Conservation (phyloP, 2,329 filamentous ascomycete genomes). For the Metarhizium anisopliae region DNA sequence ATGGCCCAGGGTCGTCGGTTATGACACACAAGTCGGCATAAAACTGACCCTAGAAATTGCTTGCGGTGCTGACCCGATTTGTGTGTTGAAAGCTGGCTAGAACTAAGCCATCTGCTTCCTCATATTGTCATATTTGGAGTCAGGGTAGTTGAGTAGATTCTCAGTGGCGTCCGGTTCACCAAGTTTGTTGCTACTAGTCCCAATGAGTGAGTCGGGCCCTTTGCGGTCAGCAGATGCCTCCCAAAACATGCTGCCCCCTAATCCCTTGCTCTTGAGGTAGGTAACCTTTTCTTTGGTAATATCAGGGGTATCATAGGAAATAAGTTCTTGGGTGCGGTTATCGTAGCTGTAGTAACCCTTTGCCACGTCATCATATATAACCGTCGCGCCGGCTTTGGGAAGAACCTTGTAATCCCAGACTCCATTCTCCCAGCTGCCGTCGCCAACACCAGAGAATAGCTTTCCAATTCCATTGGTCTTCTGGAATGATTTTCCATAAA, state of each 20-base stretch:
- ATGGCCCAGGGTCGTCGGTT: too few species aligned
- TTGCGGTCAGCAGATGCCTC: conserved; percentile 62
- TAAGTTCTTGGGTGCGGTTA: conserved; percentile 45
- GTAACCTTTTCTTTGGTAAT: conserved; percentile 53
- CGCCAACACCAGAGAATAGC: conserved; percentile 53
- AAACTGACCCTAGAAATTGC: too few species aligned
- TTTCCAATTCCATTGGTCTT: conserved; percentile 55
- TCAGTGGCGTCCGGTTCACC: conserved; percentile 32
- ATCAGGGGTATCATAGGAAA: conserved; percentile 61
- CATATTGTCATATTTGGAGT: conserved; percentile 48
- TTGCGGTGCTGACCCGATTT: too few species aligned
- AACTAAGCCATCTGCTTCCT: conserved; percentile 17
- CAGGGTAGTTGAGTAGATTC: conserved; percentile 44
- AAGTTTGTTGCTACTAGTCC: conserved; percentile 32
- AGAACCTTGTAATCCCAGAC: conserved; percentile 77
- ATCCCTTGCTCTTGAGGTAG: conserved; percentile 52
- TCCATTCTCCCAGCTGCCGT: conserved; percentile 63
- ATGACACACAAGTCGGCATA: too few species aligned
- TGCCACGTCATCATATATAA: conserved; percentile 46
- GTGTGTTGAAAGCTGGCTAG: neutral
- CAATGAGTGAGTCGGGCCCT: conserved; percentile 51
- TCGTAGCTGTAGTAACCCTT: conserved; percentile 68
- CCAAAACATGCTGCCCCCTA: conserved; percentile 83
- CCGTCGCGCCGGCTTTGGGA: conserved; percentile 50
- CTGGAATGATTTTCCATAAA: conserved; percentile 30